Evolutionary conservation across 2,329 filamentous ascomycete genomes (phyloP), one percentile per base, ranked within the genome.

Genomic region (Pseudogymnoascus destructans): DNA sequence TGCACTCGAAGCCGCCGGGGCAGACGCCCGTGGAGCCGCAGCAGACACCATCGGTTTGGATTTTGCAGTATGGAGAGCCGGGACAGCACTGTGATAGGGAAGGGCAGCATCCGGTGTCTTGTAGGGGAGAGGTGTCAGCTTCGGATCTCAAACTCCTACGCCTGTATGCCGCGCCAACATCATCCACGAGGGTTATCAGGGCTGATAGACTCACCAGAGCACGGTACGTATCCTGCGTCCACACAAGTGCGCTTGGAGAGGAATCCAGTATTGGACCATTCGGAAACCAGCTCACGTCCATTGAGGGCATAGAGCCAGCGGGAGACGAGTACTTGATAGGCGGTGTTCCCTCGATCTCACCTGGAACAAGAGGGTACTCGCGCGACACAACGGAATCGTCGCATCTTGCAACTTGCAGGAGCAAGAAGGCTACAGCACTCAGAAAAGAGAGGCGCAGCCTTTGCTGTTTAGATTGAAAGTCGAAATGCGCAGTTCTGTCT

Each of bases 381-480:
- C 42, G 42, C n/a, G 42, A 49, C 42, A 49, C 23, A 27, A n/a
- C 13, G 23, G n/a, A 15, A 30, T 52, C 17, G 9, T 52, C 46
- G 46, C 46, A 52, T 52, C n/a, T 15, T 30, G 25, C 46, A 52
- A 52, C n/a, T 30, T 52, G 46, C n/a, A 52, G 23, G 13, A 52
- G 9, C 46, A 52, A 52, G 23, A 52, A 52, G 23, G 23, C 46
- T 7, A 52, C 46, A 30, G n/a, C 21, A 1, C 23, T n/a, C 7
- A 52, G 8, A 17, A 52, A n/a, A 30, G 3, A 25, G 5, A 52
- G 23, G 9, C 4, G n/a, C 8, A 4, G 5, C 19, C 11, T 19
- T 3, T 46, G 3, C 5, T 46, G 3, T 23, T 23, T 3, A 25
- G 8, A 46, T 25, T n/a, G 5, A n/a, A 46, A 15, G 21, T 49